Evolutionary conservation across 2,329 filamentous ascomycete species (phyloP), one percentile per base, ranked within the genome.

Genomic region (Aspergillus tamarii): DNA sequence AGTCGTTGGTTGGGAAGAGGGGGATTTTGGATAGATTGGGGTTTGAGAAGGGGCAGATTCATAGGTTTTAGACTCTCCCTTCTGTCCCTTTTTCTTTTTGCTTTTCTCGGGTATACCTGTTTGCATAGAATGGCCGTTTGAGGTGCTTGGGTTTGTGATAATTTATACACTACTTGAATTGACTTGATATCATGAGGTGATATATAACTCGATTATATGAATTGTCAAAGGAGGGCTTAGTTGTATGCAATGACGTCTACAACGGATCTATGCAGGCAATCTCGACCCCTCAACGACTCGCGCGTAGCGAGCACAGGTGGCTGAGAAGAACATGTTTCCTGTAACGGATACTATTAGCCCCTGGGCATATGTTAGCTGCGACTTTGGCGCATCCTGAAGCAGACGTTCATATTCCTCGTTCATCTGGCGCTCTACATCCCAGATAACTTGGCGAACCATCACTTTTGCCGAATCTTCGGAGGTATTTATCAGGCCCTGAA

Each of bases 1-100:
- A 79, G 36, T 68, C 72, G 4, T 74, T 76, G 74, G 72, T 71
- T 39, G 78, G 77, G 14, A 54, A 64, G 34, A 39, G 45, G 9
- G 52, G 52, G 3, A 39, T 55, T 39, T 26, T 55, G 32, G 32
- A 23, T n/a, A 10, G 32, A 5, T 16, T 55, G 11, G 52, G 52
- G 7, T 55, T 36, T 39, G 34, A 55, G 32, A 55, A 55, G 12
- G 52, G 32, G 7, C 52, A 55, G 32, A 34, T 55, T 41, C 19
- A 39, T 19, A 55, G 12, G 8, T 55, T 55, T 26, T 55, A 55
- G 52, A 6, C 23, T 23, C 9, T 52, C 28, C 19, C 21, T 11
- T 28, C 48, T 19, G 12, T 52, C 28, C 14, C 11, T 52, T 30
- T 19, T 10, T 52, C 3, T 3, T n/a, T 52, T 32, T 52, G 46